Percentiles rank a stretch among this genome's conserved stretches.
phyloP scores from a whole-genome alignment of 2,329 filamentous ascomycete genomes.

The Cylindrodendrum hubeiense region DNA sequence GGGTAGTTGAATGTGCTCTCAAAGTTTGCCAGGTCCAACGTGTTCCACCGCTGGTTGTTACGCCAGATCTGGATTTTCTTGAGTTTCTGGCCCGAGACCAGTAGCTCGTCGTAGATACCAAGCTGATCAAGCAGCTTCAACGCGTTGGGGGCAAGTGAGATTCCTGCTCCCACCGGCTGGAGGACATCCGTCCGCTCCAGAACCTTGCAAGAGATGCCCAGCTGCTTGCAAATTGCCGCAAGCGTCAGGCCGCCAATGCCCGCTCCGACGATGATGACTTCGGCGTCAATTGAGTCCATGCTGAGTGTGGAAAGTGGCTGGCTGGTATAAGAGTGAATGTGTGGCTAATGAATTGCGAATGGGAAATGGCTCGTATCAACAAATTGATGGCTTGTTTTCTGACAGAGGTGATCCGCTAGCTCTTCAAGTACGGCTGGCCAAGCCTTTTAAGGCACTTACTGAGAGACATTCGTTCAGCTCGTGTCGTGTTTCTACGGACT shows the following conservation, averaged over 20 bases:
- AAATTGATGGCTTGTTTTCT: not conserved
- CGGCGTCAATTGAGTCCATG: slow-evolving; percentile 18
- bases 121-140: slow-evolving; percentile 22
- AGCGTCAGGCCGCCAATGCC: slow-evolving; percentile 25
- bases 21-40: slow-evolving; percentile 15
- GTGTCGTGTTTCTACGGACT: not conserved
- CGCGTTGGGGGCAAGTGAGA: slow-evolving; percentile 25
- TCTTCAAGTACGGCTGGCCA: not conserved
- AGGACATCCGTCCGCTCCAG: slow-evolving; percentile 16
- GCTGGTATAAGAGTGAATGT: not conserved
- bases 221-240: slow-evolving; percentile 22
- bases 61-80: slow-evolving; percentile 24
- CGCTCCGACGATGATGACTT: slow-evolving; percentile 24
- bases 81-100: slow-evolving; percentile 20
- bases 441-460: not conserved
- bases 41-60: slow-evolving; percentile 25
- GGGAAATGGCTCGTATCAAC: not conserved
- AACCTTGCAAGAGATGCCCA: slow-evolving; percentile 23
- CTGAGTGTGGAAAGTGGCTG: not conserved
- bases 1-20: slow-evolving; percentile 23
- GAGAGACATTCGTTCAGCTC: not conserved
- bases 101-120: slow-evolving; percentile 20
- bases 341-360: not conserved
- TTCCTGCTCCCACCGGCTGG: slow-evolving; percentile 20
- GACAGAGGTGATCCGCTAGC: not conserved